phyloP scores from a whole-genome alignment of 2,329 filamentous ascomycete species.

The Emmonsiellopsis sp. region DNA sequence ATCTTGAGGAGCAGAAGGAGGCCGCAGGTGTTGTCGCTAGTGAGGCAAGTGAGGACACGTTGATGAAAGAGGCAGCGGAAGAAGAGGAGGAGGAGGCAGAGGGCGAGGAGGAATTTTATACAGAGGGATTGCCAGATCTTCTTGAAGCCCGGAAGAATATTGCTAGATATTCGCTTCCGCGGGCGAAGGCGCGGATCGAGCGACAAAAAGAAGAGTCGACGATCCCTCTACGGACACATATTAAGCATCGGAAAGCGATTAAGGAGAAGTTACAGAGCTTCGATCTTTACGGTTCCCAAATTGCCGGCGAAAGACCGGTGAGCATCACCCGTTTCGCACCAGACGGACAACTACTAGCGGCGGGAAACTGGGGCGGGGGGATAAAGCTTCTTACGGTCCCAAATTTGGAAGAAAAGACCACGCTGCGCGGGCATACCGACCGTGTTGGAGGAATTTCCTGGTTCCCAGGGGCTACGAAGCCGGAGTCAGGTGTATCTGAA shows the following conservation, averaged over 20 bases:
- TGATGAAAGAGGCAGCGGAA: slow-evolving; percentile 43
- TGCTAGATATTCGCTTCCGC: slow-evolving; percentile 71
- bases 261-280: slow-evolving; percentile 75
- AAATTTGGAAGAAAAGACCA: slow-evolving; percentile 65
- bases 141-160: slow-evolving; percentile 69
- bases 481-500: slow-evolving; percentile 59
- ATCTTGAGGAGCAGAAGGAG: slow-evolving; percentile 55
- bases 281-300: slow-evolving; percentile 88
- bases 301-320: slow-evolving; percentile 79
- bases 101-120: slow-evolving; percentile 91
- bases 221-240: slow-evolving; percentile 79
- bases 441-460: slow-evolving; percentile 85
- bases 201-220: slow-evolving; percentile 71
- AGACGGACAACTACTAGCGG: slow-evolving; percentile 70
- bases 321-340: slow-evolving; percentile 89
- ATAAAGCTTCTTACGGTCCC: slow-evolving; percentile 81
- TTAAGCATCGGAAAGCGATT: slow-evolving; percentile 81
- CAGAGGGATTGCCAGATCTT: slow-evolving; percentile 64
- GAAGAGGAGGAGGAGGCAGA: slow-evolving; percentile 54
- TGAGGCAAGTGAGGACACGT: slow-evolving; percentile 45
- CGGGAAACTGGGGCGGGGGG: slow-evolving; percentile 86
- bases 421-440: slow-evolving; percentile 74
- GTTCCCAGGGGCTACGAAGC: slow-evolving; percentile 72
- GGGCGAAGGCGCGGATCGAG: slow-evolving; percentile 65
- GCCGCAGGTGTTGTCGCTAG: slow-evolving; percentile 34